Evolutionary conservation across 2,329 filamentous ascomycete genomes (phyloP).

Genomic region (Botrytis aclada): DNA sequence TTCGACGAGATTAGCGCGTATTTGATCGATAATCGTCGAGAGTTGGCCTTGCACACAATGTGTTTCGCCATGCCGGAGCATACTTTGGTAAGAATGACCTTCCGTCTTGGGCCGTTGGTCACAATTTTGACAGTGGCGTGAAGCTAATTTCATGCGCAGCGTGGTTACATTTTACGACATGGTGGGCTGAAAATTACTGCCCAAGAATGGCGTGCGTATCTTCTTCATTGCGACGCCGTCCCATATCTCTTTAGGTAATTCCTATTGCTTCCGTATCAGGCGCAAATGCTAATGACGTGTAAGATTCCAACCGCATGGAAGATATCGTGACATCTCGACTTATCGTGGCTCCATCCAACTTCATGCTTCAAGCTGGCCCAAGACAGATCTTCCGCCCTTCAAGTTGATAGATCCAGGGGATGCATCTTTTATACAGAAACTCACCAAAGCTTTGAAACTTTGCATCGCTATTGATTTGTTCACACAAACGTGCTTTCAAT

Average conservation of each 20-base stretch:
- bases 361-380: background rate
- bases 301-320: background rate
- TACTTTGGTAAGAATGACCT: constrained; percentile 11
- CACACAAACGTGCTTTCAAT: background rate
- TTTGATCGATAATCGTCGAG: constrained; percentile 10
- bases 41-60: constrained; percentile 23
- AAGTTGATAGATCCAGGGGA: background rate
- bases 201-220: constrained; percentile 21
- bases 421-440: too few species aligned
- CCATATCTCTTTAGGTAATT: constrained; percentile 10
- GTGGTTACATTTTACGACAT: constrained; percentile 11
- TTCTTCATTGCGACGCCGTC: constrained; percentile 6
- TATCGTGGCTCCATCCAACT: constrained; percentile 13
- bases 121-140: background rate
- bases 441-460: background rate
- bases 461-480: background rate
- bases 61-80: constrained; percentile 21
- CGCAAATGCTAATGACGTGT: background rate
- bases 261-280: background rate
- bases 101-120: background rate
- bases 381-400: background rate
- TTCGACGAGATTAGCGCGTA: constrained; percentile 16
- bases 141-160: background rate
- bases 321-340: background rate
- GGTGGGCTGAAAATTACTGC: constrained; percentile 15